A percentile compares a stretch with the other conserved stretches of the same genome.
Evolutionary conservation across 2,329 filamentous ascomycete genomes (phyloP).

Genomic region (Diaporthe citriasiana): DNA sequence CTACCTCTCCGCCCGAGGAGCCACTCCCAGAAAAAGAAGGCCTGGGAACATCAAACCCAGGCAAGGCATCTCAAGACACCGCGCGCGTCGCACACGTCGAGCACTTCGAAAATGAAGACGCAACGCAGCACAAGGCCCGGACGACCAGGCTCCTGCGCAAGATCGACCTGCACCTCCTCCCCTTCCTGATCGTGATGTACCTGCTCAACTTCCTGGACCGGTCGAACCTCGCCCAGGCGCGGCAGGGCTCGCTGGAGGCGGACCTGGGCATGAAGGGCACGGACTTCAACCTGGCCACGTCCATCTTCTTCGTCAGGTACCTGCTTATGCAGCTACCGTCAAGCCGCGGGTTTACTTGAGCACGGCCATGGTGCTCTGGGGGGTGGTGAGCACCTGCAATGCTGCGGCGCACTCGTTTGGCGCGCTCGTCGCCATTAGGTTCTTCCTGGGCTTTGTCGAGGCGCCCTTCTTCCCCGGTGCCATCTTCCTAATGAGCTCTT

Average conservation of each 20-base stretch:
- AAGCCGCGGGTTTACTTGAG: constrained; percentile 69
- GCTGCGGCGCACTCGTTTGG: constrained; percentile 59
- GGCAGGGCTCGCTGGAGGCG: constrained; percentile 65
- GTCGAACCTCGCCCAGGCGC: constrained; percentile 66
- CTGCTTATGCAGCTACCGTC: constrained; percentile 74
- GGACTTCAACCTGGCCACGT: constrained; percentile 69
- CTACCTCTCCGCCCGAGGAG: not conserved
- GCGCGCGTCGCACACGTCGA: not conserved
- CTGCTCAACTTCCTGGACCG: constrained; percentile 69
- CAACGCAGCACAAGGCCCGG: constrained; percentile 24
- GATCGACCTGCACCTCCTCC: constrained; percentile 65
- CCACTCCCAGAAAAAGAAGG: not conserved
- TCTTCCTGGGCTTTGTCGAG: constrained; percentile 61
- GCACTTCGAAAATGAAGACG: constrained; percentile 39
- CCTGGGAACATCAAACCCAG: not conserved
- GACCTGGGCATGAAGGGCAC: constrained; percentile 68
- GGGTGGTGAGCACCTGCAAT: constrained; percentile 59
- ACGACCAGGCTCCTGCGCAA: constrained; percentile 59
- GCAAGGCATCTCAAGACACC: constrained; percentile 28
- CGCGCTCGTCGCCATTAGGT: constrained; percentile 60
- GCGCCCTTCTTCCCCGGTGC: constrained; percentile 67
- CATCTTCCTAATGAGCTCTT: constrained; percentile 61
- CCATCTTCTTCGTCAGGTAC: constrained; percentile 71
- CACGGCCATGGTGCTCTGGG: constrained; percentile 60
- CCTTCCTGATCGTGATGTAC: constrained; percentile 68